phyloP scores from a whole-genome alignment of 140 eudicot species.

The Cichorium intybus region DNA sequence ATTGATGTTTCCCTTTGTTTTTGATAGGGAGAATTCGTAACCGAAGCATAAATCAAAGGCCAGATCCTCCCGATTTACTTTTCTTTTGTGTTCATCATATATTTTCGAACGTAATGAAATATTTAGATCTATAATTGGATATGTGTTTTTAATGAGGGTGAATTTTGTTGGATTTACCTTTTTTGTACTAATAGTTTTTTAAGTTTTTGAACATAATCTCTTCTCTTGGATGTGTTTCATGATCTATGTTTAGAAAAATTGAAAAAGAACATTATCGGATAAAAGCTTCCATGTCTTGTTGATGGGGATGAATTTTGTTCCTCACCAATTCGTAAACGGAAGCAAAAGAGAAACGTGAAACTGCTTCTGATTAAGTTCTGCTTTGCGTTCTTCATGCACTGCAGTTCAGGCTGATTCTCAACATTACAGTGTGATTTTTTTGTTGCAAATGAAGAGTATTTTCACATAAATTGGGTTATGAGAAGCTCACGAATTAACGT shows the following conservation, averaged over 20 bases:
- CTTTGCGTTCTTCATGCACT: conserved; percentile 20
- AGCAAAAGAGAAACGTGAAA: conserved; percentile 23
- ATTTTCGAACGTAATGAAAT: not conserved
- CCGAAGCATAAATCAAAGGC: not conserved
- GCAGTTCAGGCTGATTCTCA: conserved; percentile 16
- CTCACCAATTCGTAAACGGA: conserved; percentile 39
- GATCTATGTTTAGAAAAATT: not conserved
- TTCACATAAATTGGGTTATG: conserved; percentile 6
- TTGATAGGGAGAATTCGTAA: too few relatives aligned
- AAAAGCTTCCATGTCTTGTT: conserved; percentile 41
- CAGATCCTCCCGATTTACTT: not conserved
- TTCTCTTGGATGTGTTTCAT: not conserved
- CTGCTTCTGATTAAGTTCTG: conserved; percentile 10
- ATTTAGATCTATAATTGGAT: not conserved
- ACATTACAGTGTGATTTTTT: too few relatives aligned
- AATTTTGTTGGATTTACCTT: not conserved
- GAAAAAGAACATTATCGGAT: not conserved
- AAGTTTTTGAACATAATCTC: not conserved
- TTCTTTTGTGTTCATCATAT: not conserved
- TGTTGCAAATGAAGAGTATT: conserved; percentile 24
- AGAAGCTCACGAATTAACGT: conserved; percentile 16
- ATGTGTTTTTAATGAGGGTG: not conserved
- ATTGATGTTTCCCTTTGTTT: not conserved
- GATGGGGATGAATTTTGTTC: conserved; percentile 26
- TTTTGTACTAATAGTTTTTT: not conserved